Base-by-base conservation (phyloP, 495 filamentous ascomycete species). In the Thozetella sp. region DNA sequence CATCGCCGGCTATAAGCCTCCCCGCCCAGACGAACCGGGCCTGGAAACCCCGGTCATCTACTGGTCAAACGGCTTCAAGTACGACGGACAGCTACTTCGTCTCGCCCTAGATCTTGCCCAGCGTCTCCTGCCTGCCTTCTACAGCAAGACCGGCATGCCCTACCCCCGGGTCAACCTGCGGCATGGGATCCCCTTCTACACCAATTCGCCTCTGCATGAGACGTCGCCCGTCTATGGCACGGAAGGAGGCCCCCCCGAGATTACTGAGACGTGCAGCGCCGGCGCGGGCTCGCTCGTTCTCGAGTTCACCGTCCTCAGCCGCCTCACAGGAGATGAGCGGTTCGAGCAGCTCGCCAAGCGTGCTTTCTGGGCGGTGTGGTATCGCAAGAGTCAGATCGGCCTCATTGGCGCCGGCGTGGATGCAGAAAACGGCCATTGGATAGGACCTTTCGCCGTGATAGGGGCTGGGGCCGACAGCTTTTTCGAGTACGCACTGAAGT, bases 381-480 rank as follows among this genome's bases (percentile, higher is more conserved):
- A 86, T 17, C 83, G 92, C 48, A 87, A 92, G 63, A 97, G 92
- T 70, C 81, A 86, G 25, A 89, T 93, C 61, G 93, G 90, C 1
- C 80, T 99, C n/a, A 85, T 99, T 62, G 95, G 93, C 2, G 88
- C 92, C 57, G 93, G 93, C 3, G 90, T 99, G 57, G 94, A 98
- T 77, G 91, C 90, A 9, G 95, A 99, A 65, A 89, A 84, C 25
- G 95, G 95, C 0, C 83, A 90, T 59, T 99, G 95, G 95, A 88
- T 93, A 54, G 88, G 88, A 25, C 83, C 92, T 6, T 93, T 89
- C 68, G 85, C 94, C 22, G 95, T 96, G 17, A 94, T 99, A 66
- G 95, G 95, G 37, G 95, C 95, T 1, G 96, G 95, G 19, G 90
- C 96, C 63, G 95, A 98, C 72, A 97, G 93, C 75, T 99, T 98